phyloP scores from a whole-genome alignment of 2,329 filamentous ascomycete species.

The Elsinoe fawcettii region DNA sequence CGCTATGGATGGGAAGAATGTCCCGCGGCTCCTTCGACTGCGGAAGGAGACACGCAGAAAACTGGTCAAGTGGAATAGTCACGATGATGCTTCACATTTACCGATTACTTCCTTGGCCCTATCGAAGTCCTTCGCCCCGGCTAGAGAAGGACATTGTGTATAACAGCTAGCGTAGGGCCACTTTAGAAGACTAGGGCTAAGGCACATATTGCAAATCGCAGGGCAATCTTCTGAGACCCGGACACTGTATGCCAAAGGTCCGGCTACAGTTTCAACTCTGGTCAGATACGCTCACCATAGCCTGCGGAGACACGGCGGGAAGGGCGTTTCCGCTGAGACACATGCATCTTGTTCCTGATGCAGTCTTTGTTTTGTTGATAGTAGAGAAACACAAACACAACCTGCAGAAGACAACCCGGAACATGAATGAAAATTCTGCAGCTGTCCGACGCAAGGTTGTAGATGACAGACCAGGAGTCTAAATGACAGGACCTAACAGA shows the following conservation, averaged over 20 bases:
- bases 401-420: neutral
- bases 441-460: neutral
- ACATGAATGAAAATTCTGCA: conserved; percentile 4
- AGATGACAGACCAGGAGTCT: neutral
- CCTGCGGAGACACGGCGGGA: neutral
- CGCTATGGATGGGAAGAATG: neutral
- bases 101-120: too few relatives aligned
- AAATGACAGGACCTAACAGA: conserved; percentile 1
- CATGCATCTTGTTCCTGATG: conserved; percentile 8
- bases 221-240: neutral
- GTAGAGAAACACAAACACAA: neutral
- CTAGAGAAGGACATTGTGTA: too few relatives aligned
- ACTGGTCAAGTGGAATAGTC: too few relatives aligned
- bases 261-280: conserved; percentile 5
- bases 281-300: neutral
- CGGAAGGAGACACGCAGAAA: too few relatives aligned
- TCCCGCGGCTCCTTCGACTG: neutral
- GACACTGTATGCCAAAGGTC: neutral
- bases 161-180: neutral
- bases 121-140: too few relatives aligned
- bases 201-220: neutral
- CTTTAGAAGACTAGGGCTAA: neutral
- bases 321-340: neutral
- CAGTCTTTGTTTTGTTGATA: conserved; percentile 8
- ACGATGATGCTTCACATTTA: too few relatives aligned